Percentiles rank a stretch among this genome's conserved stretches.
phyloP scores from a whole-genome alignment of 2,329 filamentous ascomycete genomes.

The Diaporthe vexans region DNA sequence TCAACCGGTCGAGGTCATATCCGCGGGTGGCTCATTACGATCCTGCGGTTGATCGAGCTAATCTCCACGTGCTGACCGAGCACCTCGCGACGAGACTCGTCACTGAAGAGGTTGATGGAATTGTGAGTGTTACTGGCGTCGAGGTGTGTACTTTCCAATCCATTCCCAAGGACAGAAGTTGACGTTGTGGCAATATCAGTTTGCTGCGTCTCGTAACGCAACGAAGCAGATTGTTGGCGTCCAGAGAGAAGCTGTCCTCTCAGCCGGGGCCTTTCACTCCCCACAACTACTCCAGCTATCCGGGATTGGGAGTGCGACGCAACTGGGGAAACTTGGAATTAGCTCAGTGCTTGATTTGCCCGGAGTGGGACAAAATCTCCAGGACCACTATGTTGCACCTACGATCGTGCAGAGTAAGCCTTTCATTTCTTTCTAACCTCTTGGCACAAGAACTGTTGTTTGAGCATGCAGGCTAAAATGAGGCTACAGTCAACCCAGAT shows the following conservation, averaged over 20 bases:
- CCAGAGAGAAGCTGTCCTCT: background rate
- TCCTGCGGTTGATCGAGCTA: background rate
- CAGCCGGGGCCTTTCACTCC: background rate
- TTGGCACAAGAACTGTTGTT: too few relatives aligned
- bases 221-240: background rate
- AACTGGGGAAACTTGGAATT: background rate
- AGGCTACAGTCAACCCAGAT: background rate
- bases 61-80: background rate
- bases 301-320: background rate
- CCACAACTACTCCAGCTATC: slow-evolving; percentile 10
- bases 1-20: slow-evolving; percentile 8
- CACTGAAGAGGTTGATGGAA: background rate
- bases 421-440: too few relatives aligned
- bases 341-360: background rate
- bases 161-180: too few relatives aligned
- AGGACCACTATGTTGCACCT: background rate
- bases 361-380: slow-evolving; percentile 6
- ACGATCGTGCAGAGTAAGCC: background rate
- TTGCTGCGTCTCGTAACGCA: slow-evolving; percentile 8
- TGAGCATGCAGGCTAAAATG: background rate
- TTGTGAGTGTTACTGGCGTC: background rate
- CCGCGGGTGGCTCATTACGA: background rate
- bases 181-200: background rate
- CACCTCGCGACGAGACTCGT: background rate
- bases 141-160: background rate